Conservation (phyloP, 2,329 filamentous ascomycete genomes). For the Epichloe sylvatica region DNA sequence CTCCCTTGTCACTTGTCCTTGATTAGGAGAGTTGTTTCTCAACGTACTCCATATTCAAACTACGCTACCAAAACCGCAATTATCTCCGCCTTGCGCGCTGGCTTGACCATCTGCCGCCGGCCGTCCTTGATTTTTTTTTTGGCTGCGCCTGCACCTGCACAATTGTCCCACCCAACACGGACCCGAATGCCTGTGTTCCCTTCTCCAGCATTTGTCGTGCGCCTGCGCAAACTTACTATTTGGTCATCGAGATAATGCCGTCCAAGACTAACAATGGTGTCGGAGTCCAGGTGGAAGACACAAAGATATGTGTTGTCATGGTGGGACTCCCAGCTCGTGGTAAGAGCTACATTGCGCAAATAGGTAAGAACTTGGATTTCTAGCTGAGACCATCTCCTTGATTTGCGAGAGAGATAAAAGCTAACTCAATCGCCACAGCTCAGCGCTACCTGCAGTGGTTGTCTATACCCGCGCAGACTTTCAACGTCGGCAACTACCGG, state of each 20-base stretch:
- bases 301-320: conserved; percentile 97
- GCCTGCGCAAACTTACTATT: conserved; percentile 6
- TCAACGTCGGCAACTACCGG: conserved; percentile 95
- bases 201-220: conserved; percentile 6
- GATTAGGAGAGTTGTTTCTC: not conserved
- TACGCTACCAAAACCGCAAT: too few species aligned
- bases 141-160: not conserved
- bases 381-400: not conserved
- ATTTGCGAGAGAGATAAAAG: not conserved
- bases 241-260: conserved; percentile 24
- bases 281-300: conserved; percentile 83
- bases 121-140: not conserved
- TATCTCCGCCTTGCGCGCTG: not conserved
- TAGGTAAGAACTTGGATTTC: conserved; percentile 46
- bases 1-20: not conserved
- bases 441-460: conserved; percentile 95
- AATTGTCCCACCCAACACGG: not conserved
- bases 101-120: not conserved
- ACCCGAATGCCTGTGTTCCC: conserved; percentile 3
- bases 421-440: conserved; percentile 34
- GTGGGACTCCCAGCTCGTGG: conserved; percentile 89
- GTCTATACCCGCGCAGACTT: conserved; percentile 82
- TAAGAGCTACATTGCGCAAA: conserved; percentile 95
- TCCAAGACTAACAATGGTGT: conserved; percentile 44
- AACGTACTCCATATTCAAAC: not conserved